Percentiles rank a stretch among this genome's conserved stretches.
phyloP scores from a whole-genome alignment of 1,284 basidiomycete species.

The Moesziomyces sp. region DNA sequence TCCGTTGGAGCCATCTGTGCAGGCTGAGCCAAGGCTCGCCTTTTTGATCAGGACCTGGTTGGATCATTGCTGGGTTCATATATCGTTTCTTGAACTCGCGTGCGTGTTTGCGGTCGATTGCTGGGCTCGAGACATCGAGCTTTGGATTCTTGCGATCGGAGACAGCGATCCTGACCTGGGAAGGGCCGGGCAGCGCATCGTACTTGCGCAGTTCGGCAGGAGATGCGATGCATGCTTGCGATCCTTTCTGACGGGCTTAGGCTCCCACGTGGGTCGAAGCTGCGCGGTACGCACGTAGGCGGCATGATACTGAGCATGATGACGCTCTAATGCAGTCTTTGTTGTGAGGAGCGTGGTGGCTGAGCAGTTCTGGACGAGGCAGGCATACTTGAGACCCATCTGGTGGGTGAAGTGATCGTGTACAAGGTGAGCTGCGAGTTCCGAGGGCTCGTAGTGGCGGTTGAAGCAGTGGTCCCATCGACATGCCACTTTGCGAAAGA shows the following conservation, averaged over 20 bases:
- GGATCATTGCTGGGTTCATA: slow-evolving; percentile 10
- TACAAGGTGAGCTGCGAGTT: slow-evolving; percentile 26
- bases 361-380: slow-evolving; percentile 15
- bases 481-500: slow-evolving; percentile 14
- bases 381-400: slow-evolving; percentile 29
- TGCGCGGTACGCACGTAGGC: neutral
- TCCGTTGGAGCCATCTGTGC: slow-evolving; percentile 9
- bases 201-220: slow-evolving; percentile 7
- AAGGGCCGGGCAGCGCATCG: neutral
- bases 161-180: slow-evolving; percentile 3
- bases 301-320: slow-evolving; percentile 22
- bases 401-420: slow-evolving; percentile 31
- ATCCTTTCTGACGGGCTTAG: neutral
- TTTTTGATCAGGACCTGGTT: slow-evolving; percentile 10
- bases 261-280: slow-evolving; percentile 19
- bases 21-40: slow-evolving; percentile 18
- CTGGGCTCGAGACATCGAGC: neutral
- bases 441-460: slow-evolving; percentile 20
- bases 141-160: slow-evolving; percentile 11
- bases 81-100: slow-evolving; percentile 5
- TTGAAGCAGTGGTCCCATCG: slow-evolving; percentile 35
- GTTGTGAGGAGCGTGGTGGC: slow-evolving; percentile 15
- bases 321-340: slow-evolving; percentile 10
- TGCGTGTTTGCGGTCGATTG: neutral
- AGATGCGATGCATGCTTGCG: neutral